A percentile compares a stretch with the other conserved stretches of the same genome.
Conservation (phyloP, 2,329 filamentous ascomycete genomes). For the Reticulascus tulasneorum region DNA sequence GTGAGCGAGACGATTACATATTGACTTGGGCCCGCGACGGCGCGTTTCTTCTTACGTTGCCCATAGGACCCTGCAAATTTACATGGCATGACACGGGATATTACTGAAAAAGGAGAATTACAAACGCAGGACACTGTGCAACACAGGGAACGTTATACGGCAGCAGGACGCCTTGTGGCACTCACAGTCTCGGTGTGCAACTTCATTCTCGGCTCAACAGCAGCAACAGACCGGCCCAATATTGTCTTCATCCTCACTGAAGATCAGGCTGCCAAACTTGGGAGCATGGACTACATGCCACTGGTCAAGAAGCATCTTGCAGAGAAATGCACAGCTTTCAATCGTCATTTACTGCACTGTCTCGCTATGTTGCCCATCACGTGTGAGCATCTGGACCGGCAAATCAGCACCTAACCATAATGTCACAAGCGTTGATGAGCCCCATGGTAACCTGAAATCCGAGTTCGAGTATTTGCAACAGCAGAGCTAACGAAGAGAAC, state of each 20-base stretch:
- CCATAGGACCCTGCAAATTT: no score
- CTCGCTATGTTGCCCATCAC: conserved; percentile 63
- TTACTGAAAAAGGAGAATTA: no score
- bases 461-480: neutral
- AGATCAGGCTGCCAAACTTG: conserved; percentile 61
- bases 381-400: conserved; percentile 63
- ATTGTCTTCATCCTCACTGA: conserved; percentile 66
- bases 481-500: conserved; percentile 3
- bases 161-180: no score
- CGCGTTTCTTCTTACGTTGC: no score
- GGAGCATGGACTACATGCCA: conserved; percentile 60
- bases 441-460: conserved; percentile 43
- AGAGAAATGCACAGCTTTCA: conserved; percentile 55
- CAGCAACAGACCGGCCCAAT: conserved; percentile 41
- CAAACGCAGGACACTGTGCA: no score
- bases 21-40: no score
- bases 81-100: no score
- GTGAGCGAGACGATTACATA: no score
- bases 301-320: conserved; percentile 51
- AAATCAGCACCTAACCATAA: conserved; percentile 68
- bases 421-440: conserved; percentile 54
- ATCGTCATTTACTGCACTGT: conserved; percentile 64
- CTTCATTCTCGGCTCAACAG: no score
- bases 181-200: no score
- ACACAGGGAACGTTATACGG: no score